These are phyloP conservation scores for Cordyceps javanica DNA, from an alignment of 2,329 filamentous ascomycete genomes.

Conservation along the genomic window DNA sequence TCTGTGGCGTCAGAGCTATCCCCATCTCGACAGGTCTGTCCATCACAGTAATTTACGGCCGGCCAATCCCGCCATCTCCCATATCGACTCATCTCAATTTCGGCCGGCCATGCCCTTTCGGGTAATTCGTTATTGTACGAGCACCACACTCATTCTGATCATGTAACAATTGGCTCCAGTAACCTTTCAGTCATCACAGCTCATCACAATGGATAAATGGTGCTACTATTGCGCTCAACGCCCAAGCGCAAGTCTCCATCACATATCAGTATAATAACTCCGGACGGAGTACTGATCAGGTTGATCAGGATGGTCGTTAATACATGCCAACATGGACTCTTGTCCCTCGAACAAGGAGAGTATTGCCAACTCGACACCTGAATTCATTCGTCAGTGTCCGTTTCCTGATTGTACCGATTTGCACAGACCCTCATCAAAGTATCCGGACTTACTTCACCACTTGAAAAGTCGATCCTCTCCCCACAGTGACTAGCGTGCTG, in stretches of 20 bases:
- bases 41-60: background rate
- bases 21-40: background rate
- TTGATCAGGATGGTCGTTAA: background rate
- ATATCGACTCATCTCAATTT: background rate
- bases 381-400: background rate
- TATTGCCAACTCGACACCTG: background rate
- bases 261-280: background rate
- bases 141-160: background rate
- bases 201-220: background rate
- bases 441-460: no score
- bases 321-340: background rate
- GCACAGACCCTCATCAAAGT: background rate
- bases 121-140: background rate
- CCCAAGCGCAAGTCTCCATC: background rate
- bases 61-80: background rate
- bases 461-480: background rate
- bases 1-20: no score
- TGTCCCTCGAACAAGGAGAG: background rate
- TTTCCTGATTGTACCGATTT: background rate
- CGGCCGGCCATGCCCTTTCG: background rate
- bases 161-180: background rate
- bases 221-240: background rate
- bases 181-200: constrained; percentile 1
- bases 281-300: background rate
- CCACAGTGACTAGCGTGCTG: background rate